Percentiles rank a stretch among this genome's conserved stretches.
phyloP scores from a whole-genome alignment of 495 filamentous ascomycete genomes.

The Penicillium crystallinum region DNA sequence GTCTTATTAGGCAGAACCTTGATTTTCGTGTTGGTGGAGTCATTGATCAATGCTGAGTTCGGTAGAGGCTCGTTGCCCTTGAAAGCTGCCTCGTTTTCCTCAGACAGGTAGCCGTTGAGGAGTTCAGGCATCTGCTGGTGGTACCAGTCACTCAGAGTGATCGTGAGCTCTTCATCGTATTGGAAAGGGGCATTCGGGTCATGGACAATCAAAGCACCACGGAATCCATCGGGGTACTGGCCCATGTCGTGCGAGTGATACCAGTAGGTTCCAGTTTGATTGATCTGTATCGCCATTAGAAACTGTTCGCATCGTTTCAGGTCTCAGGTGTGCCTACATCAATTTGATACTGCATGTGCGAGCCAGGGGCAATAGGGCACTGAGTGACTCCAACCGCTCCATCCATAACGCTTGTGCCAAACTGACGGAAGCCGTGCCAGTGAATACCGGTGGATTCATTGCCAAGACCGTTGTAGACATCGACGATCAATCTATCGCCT shows the following conservation, averaged over 20 bases:
- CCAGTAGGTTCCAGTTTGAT: slow-evolving; percentile 81
- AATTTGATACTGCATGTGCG: slow-evolving; percentile 64
- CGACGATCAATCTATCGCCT: slow-evolving; percentile 69
- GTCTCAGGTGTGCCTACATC: slow-evolving; percentile 50
- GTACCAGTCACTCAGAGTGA: slow-evolving; percentile 65
- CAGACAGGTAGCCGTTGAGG: slow-evolving; percentile 48
- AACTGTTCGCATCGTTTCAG: neutral
- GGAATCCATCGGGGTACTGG: slow-evolving; percentile 77
- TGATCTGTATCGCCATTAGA: slow-evolving; percentile 42
- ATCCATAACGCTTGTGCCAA: slow-evolving; percentile 58
- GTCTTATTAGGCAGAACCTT: slow-evolving; percentile 45
- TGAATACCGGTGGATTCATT: slow-evolving; percentile 69
- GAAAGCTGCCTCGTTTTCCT: slow-evolving; percentile 41
- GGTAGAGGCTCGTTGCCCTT: slow-evolving; percentile 59
- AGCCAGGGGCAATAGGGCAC: slow-evolving; percentile 59
- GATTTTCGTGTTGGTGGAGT: slow-evolving; percentile 43
- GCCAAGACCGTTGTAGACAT: slow-evolving; percentile 68
- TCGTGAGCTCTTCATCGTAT: slow-evolving; percentile 63
- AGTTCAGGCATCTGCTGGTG: slow-evolving; percentile 54
- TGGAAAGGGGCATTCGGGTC: slow-evolving; percentile 61
- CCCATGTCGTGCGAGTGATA: slow-evolving; percentile 70
- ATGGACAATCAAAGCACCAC: slow-evolving; percentile 67
- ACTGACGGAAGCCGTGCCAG: slow-evolving; percentile 64
- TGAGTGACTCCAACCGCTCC: slow-evolving; percentile 58
- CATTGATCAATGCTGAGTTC: slow-evolving; percentile 65